Evolutionary conservation across 208 protist genomes (phyloP), one percentile per base, ranked within the genome.

Genomic region (Trypanosomatidae sp.): DNA sequence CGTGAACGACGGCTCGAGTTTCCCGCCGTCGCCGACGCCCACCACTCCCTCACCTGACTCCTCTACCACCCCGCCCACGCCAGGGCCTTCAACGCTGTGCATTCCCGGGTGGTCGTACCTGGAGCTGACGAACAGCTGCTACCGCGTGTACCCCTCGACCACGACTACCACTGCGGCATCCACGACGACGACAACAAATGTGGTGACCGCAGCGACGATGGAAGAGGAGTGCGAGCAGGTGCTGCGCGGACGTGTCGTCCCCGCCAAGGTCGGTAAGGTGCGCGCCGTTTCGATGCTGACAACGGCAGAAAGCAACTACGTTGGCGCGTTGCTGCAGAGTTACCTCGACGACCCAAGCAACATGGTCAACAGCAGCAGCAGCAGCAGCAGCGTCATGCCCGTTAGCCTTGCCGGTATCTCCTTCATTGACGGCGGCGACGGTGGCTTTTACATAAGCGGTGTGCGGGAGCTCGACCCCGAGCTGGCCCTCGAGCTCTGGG

Each of bases 1-100:
- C 79, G 49, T 85, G 33, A 93, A 93, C 74, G 88, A 93, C 76
- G 88, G 88, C 55, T 82, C 76, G 25, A 64, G 69, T 10, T 22
- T 33, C n/a, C 55, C 77, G 15, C 77, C 81, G 13, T 85, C 77
- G n/a, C 68, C 74, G 30, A 82, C 77, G 7, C 36, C 50, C 3
- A 53, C n/a, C n/a, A n/a, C n/a, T n/a, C n/a, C n/a, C n/a, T n/a
- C n/a, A 30, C 30, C 59, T 78, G 9, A n/a, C n/a, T 33, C 33
- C 30, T 58, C 72, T 15, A 74, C 59, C 36, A 41, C 62, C 28
- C 53, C 64, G 36, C 41, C 60, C 9, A 64, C 47, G 41, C 68
- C 73, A 3, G 65, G 58, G 12, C 59, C 67, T 6, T 74, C 39
- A 22, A 65, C n/a, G 50, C 39, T 49, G 22, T 87, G 77, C 43